Conservation (phyloP, 2,329 filamentous ascomycete species). For the Venturia oleaginea region DNA sequence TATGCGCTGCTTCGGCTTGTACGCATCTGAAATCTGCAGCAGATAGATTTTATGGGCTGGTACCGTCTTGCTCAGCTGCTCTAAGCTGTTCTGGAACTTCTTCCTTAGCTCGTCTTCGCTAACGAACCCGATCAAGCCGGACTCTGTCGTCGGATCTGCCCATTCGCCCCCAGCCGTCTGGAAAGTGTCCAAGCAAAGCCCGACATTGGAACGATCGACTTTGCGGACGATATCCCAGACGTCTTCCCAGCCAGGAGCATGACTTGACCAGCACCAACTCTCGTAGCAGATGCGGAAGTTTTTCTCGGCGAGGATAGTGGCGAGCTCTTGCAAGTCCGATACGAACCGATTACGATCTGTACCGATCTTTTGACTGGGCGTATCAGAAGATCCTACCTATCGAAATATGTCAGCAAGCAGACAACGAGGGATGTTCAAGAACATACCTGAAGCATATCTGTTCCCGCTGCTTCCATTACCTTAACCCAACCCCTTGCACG, state of each 20-base stretch:
- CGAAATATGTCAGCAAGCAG: conserved; percentile 13
- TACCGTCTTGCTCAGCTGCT: conserved; percentile 47
- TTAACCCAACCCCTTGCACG: conserved; percentile 58
- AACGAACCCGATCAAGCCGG: conserved; percentile 46
- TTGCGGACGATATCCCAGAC: conserved; percentile 59
- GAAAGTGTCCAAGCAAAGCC: conserved; percentile 70
- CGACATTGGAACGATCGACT: conserved; percentile 57
- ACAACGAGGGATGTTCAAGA: neutral
- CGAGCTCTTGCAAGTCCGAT: conserved; percentile 53
- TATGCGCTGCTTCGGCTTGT: conserved; percentile 51
- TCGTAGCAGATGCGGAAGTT: conserved; percentile 62
- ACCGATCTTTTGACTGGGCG: conserved; percentile 44
- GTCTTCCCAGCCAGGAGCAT: conserved; percentile 57
- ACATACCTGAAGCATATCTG: conserved; percentile 59
- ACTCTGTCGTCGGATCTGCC: conserved; percentile 58
- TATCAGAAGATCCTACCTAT: conserved; percentile 55
- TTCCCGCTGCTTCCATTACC: conserved; percentile 62
- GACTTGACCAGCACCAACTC: conserved; percentile 75
- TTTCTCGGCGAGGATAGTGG: conserved; percentile 49
- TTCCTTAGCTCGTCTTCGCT: conserved; percentile 38
- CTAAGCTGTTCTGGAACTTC: conserved; percentile 46
- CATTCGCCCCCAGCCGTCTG: conserved; percentile 65
- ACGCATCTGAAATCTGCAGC: conserved; percentile 67
- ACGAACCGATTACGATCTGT: conserved; percentile 44
- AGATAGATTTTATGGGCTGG: conserved; percentile 64